Evolutionary conservation across 140 eudicot genomes (phyloP), one percentile per base, ranked within the genome.

Genomic region (Ambrosia hybrid): DNA sequence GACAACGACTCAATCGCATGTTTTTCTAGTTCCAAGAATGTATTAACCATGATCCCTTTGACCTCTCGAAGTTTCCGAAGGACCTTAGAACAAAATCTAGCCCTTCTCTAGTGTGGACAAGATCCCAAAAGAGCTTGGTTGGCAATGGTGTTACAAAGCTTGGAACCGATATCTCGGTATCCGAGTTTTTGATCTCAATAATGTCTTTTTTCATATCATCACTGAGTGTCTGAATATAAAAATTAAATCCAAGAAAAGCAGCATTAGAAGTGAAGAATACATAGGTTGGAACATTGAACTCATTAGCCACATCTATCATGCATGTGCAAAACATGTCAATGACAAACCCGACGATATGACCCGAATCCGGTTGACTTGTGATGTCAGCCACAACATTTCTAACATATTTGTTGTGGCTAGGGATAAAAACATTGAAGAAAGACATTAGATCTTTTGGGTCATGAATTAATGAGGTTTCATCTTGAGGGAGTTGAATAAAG

Each of bases 301-400:
- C 80, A 9, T 83, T 65, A 0, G 83, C 88, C 52, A 83, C 84
- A 60, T 80, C 85, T 1, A 80, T 77, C 78, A 83, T 72, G 5
- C 71, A 0, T 2, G 79, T 51, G 63, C 85, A 76, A 6, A 80
- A 76, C 79, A 80, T 76, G 51, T 80, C 88, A 2, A 83, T 7
- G 9, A 83, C 74, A 37, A 83, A 71, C 46, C 81, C 87, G 0
- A 49, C 62, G 2, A 81, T 17, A 12, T 56, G 76, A 26, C 45
- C 5, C 3, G 64, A 39, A 6, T 49, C 43, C 15, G 80, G 66
- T 61, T 17, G 33, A 36, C 37, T 59, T 14, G 1, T 51, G 71
- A 56, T 2, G 9, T 51, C 65, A n/a, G 57, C 59, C 4, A 80
- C 73, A 3, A 12, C 8, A 2, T 63, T 67, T 36, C 70, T 68